A percentile compares a stretch with the other conserved stretches of the same genome.
These are phyloP conservation scores for Isoetes taiwanensis DNA, from an alignment of 75 land plant genomes.

Conservation along the genomic window DNA sequence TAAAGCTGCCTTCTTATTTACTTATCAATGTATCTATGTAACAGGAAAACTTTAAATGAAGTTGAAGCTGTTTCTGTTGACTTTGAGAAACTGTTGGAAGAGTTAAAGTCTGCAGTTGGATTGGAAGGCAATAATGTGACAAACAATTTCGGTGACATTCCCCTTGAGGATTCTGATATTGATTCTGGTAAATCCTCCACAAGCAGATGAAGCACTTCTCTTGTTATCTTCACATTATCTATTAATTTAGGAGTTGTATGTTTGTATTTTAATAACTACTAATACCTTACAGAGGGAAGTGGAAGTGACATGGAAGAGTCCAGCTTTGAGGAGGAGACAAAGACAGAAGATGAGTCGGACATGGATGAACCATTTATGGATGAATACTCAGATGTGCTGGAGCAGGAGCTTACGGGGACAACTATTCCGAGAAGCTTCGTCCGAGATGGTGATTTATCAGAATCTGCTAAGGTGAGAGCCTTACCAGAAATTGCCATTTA, in stretches of 20 bases:
- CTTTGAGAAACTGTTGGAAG: slow-evolving; percentile 56
- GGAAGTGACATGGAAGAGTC: neutral
- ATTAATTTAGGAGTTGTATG: neutral
- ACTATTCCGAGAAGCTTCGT: slow-evolving; percentile 58
- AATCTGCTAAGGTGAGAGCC: no score
- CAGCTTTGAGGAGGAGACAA: slow-evolving; percentile 5
- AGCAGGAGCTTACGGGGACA: slow-evolving; percentile 37
- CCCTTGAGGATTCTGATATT: slow-evolving; percentile 44
- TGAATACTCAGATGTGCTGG: slow-evolving; percentile 50
- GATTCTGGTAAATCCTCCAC: slow-evolving; percentile 55
- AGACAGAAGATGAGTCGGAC: neutral
- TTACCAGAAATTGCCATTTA: no score
- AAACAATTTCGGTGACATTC: slow-evolving; percentile 10
- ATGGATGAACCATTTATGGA: slow-evolving; percentile 36
- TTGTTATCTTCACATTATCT: neutral
- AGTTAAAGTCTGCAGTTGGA: slow-evolving; percentile 50
- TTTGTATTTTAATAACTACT: no score
- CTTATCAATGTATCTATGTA: neutral
- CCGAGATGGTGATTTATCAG: slow-evolving; percentile 20
- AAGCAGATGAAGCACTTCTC: no score
- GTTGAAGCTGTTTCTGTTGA: slow-evolving; percentile 43
- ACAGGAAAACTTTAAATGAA: no score
- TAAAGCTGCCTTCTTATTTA: no score
- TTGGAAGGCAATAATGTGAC: neutral
- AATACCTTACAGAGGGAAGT: slow-evolving; percentile 10